Percentiles rank a stretch among this genome's conserved stretches.
These are phyloP conservation scores for Psidium friedrichsthalianum DNA, from an alignment of 345 rosid genomes.

Conservation along the genomic window DNA sequence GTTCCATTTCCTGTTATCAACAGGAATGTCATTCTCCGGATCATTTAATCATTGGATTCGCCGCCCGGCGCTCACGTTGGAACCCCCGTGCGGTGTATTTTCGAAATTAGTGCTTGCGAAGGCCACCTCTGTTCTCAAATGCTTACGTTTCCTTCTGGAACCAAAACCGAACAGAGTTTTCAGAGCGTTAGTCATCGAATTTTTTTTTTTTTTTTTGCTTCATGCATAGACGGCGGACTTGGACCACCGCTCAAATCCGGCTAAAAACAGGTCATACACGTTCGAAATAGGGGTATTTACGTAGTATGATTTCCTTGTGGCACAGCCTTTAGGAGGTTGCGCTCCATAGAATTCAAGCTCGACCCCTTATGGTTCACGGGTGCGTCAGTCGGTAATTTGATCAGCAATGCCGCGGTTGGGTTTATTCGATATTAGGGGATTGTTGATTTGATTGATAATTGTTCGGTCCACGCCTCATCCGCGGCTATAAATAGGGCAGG, in stretches of 20 bases:
- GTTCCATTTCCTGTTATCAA: neutral
- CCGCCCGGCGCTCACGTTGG: neutral
- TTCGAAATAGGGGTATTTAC: neutral
- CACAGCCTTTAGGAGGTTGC: neutral
- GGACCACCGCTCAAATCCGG: neutral
- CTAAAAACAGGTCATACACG: neutral
- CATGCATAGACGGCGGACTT: neutral
- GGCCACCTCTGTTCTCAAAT: neutral
- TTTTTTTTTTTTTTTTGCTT: neutral
- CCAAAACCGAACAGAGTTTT: neutral
- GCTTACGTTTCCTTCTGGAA: neutral
- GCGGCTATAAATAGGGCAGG: too few relatives aligned
- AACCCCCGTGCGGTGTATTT: neutral
- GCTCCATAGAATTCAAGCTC: neutral
- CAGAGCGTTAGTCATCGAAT: neutral
- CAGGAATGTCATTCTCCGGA: neutral
- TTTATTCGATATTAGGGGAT: neutral
- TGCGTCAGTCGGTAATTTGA: rapidly evolving
- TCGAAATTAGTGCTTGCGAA: neutral
- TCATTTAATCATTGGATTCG: neutral
- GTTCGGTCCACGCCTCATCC: too few relatives aligned
- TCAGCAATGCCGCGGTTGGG: rapidly evolving
- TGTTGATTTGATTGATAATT: neutral
- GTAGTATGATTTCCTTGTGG: neutral
- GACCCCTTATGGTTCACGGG: neutral